Evolutionary conservation across 306 rosid species (phyloP).

Genomic region (Gillenia trifoliata): DNA sequence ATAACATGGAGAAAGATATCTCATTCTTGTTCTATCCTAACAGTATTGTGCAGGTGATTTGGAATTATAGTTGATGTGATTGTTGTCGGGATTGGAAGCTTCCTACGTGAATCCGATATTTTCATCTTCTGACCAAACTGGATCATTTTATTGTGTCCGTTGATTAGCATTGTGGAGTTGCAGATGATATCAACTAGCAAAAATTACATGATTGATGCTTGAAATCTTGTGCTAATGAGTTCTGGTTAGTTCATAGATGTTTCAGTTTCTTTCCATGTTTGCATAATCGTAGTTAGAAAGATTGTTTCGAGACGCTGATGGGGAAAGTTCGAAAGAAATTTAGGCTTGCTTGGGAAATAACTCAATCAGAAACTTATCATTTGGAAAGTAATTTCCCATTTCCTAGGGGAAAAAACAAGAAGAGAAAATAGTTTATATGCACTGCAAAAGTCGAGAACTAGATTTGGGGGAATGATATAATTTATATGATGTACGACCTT

Average conservation of each 20-base stretch:
- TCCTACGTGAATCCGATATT: not conserved
- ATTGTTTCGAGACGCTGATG: not conserved
- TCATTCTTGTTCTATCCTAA: not conserved
- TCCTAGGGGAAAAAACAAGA: not conserved
- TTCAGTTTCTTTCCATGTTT: not conserved
- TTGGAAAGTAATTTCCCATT: not conserved
- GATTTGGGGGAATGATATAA: not conserved
- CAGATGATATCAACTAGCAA: not conserved
- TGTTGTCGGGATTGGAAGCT: not conserved
- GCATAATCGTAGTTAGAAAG: constrained; percentile 10
- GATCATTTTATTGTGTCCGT: not conserved
- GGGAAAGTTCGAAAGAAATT: not conserved
- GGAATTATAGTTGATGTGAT: too few species aligned
- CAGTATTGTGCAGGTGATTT: not conserved
- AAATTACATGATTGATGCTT: not conserved
- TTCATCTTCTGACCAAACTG: not conserved
- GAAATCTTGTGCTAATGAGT: not conserved
- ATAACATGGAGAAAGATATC: not conserved
- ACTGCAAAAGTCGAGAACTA: too few species aligned
- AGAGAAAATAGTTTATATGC: too few species aligned
- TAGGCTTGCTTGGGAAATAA: not conserved
- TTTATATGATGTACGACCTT: not conserved
- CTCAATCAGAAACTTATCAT: not conserved
- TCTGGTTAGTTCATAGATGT: not conserved
- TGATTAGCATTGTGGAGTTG: not conserved